These are phyloP conservation scores for Danielozyma ontarioensis DNA, from an alignment of 805 yeast species.

Conservation along the genomic window DNA sequence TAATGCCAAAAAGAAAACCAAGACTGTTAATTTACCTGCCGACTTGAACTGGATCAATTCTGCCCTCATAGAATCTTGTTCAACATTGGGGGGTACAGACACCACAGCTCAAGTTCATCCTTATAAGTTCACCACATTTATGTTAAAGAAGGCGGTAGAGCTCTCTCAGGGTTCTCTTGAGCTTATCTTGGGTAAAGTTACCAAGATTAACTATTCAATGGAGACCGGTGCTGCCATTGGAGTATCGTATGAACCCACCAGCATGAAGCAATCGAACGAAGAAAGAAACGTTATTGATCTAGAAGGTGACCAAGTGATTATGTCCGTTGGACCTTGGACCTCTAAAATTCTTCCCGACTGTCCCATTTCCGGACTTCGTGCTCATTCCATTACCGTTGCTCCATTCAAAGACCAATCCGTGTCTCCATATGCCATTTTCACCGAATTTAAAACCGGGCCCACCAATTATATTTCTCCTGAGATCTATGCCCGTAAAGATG, in stretches of 20 bases:
- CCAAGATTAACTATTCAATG: conserved; percentile 56
- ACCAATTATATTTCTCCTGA: conserved; percentile 82
- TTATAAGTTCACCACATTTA: conserved; percentile 81
- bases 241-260: conserved; percentile 53
- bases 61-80: conserved; percentile 64
- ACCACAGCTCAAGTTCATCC: conserved; percentile 98
- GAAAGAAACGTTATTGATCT: conserved; percentile 40
- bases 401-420: conserved; percentile 69
- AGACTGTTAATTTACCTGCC: conserved; percentile 37
- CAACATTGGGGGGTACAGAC: conserved; percentile 74
- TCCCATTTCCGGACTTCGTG: conserved; percentile 90
- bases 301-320: conserved; percentile 69
- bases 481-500: conserved; percentile 91
- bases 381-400: conserved; percentile 88
- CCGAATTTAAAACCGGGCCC: conserved; percentile 75
- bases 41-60: conserved; percentile 75
- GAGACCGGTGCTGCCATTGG: conserved; percentile 69
- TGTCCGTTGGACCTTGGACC: conserved; percentile 97
- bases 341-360: conserved; percentile 85
- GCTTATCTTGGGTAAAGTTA: conserved; percentile 78
- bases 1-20: conserved; percentile 6
- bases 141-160: conserved; percentile 74
- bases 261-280: conserved; percentile 23
- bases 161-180: conserved; percentile 68
- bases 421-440: conserved; percentile 91